Conservation (phyloP, 306 rosid genomes). For the Vigna radiata region DNA sequence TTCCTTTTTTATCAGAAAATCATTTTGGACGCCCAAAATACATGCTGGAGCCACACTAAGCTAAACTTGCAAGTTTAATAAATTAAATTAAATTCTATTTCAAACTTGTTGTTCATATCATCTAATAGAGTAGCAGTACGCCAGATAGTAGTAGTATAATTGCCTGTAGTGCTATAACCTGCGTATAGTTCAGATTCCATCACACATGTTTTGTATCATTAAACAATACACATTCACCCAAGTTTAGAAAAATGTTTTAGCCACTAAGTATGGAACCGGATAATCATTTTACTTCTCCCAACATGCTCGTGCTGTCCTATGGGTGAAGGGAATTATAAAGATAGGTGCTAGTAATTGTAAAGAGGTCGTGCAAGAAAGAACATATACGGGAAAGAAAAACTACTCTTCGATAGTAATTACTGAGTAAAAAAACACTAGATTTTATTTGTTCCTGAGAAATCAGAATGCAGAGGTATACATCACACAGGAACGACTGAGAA, state of each 20-base stretch:
- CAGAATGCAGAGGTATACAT: conserved; percentile 2
- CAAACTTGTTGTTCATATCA: conserved; percentile 18
- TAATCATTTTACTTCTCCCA: conserved; percentile 19
- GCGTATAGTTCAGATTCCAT: not conserved
- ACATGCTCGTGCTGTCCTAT: not conserved
- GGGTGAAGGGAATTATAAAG: no score
- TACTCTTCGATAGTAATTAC: not conserved
- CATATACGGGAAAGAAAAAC: not conserved
- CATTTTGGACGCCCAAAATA: conserved; percentile 9
- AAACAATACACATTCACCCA: conserved; percentile 22
- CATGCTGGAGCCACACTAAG: not conserved
- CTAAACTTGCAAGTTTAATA: not conserved
- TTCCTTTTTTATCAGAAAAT: not conserved
- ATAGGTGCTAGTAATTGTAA: not conserved
- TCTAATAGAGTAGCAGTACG: not conserved
- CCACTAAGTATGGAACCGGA: not conserved
- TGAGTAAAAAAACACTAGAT: not conserved
- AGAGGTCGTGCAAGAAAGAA: conserved; percentile 10
- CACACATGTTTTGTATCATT: not conserved
- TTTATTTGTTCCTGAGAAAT: not conserved
- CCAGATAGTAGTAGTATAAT: not conserved
- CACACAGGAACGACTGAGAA: not conserved
- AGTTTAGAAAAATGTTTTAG: not conserved
- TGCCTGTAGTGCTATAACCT: not conserved
- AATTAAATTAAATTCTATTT: conserved; percentile 9